A percentile compares a stretch with the other conserved stretches of the same genome.
Conservation (phyloP, 75 land plant species). For the Adiantum capillusveneris region DNA sequence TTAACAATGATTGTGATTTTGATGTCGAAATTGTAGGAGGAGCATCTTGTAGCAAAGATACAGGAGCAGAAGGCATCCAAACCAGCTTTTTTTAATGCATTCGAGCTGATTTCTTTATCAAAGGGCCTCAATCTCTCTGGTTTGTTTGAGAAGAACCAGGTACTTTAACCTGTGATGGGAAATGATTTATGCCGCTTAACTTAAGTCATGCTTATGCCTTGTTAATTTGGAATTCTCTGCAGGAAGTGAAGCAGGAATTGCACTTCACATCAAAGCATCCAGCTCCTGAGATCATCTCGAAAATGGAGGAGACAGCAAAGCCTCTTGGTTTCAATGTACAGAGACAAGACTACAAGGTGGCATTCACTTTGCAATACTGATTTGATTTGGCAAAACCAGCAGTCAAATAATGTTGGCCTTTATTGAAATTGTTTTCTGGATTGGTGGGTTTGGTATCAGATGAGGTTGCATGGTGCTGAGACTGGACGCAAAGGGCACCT, state of each 20-base stretch:
- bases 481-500: slow-evolving; percentile 37
- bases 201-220: background rate
- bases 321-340: slow-evolving; percentile 40
- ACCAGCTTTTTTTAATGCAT: slow-evolving; percentile 47
- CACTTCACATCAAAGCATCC: slow-evolving; percentile 30
- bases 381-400: too few relatives aligned
- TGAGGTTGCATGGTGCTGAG: slow-evolving; percentile 27
- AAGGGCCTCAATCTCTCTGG: slow-evolving; percentile 61
- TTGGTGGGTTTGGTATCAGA: slow-evolving; percentile 18
- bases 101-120: slow-evolving; percentile 64
- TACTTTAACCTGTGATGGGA: slow-evolving; percentile 2
- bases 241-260: slow-evolving; percentile 25
- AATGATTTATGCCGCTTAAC: background rate
- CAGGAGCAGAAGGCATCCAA: slow-evolving; percentile 24
- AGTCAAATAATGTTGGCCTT: too few relatives aligned
- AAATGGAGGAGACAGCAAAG: slow-evolving; percentile 33
- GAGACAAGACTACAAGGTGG: slow-evolving; percentile 31
- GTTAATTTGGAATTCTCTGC: background rate
- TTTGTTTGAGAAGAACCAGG: slow-evolving; percentile 38
- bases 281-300: slow-evolving; percentile 34
- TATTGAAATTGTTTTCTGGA: too few relatives aligned
- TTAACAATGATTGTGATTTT: background rate
- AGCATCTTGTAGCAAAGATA: slow-evolving; percentile 18
- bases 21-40: slow-evolving; percentile 7
- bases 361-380: too few relatives aligned